These are phyloP conservation scores for Chlorophyllum brunneum DNA, from an alignment of 768 basidiomycete species.

Conservation along the genomic window DNA sequence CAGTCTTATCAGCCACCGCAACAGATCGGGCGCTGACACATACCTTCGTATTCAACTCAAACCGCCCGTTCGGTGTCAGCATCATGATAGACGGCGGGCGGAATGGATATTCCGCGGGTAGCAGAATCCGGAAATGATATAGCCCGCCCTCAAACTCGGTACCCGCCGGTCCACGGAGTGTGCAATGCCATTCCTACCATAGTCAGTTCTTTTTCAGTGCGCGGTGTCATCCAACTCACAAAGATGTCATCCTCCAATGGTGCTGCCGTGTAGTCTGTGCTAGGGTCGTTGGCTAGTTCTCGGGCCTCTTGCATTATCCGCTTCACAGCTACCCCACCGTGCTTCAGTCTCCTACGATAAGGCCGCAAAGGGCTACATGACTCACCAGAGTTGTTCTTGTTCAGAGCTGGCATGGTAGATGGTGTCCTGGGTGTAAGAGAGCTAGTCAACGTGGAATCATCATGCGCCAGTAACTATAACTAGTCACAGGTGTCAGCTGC, in stretches of 20 bases:
- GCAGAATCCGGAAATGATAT: slow-evolving; percentile 90
- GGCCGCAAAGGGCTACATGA: slow-evolving; percentile 1
- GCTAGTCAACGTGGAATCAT: slow-evolving; percentile 13
- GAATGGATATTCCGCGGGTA: slow-evolving; percentile 95
- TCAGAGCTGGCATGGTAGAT: slow-evolving; percentile 41
- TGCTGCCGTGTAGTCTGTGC: slow-evolving; percentile 85
- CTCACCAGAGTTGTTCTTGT: slow-evolving; percentile 88
- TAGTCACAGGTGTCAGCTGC: slow-evolving; percentile 8
- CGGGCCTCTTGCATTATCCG: slow-evolving; percentile 95
- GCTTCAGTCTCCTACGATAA: neutral
- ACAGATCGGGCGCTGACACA: slow-evolving; percentile 16
- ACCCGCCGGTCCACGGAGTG: slow-evolving; percentile 82
- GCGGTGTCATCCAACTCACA: slow-evolving; percentile 40
- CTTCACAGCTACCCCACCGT: slow-evolving; percentile 66
- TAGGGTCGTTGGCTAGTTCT: slow-evolving; percentile 82
- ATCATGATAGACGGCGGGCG: slow-evolving; percentile 94
- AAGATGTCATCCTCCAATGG: slow-evolving; percentile 90
- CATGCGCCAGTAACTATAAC: neutral
- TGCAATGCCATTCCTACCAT: slow-evolving; percentile 88
- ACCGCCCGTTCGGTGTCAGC: slow-evolving; percentile 95
- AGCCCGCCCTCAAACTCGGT: slow-evolving; percentile 93
- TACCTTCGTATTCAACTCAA: slow-evolving; percentile 94
- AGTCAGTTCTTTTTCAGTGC: slow-evolving; percentile 14
- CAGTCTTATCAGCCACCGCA: neutral
- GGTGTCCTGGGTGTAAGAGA: neutral